Evolutionary conservation across 148 eudicot species (phyloP).

Genomic region (Tetragonia tetragonoides): DNA sequence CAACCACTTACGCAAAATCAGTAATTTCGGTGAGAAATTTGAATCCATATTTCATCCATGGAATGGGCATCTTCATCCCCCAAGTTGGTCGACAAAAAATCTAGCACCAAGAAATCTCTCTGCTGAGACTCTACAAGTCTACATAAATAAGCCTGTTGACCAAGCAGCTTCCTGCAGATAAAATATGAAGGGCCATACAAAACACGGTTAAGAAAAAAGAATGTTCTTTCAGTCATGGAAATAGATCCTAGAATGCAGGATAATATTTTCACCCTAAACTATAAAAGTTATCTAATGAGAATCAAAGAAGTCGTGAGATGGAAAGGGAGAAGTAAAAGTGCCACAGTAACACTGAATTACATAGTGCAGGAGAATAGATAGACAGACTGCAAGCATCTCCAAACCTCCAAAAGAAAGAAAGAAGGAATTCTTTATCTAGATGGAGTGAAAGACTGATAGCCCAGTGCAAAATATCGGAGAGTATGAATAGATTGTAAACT

Average conservation of each 20-base stretch:
- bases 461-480: too few species aligned
- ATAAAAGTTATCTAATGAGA: neutral
- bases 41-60: constrained; percentile 55
- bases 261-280: neutral
- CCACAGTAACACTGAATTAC: neutral
- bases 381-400: neutral
- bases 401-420: neutral
- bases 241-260: neutral
- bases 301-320: neutral
- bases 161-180: neutral
- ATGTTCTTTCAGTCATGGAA: neutral
- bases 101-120: constrained; percentile 65
- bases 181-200: neutral
- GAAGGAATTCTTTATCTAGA: neutral
- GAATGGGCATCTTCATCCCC: constrained; percentile 58
- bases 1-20: neutral
- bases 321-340: neutral
- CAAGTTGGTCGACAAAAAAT: constrained; percentile 64
- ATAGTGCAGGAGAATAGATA: neutral
- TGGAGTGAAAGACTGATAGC: too few species aligned
- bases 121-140: constrained; percentile 72
- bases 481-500: too few species aligned
- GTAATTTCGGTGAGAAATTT: constrained; percentile 56
- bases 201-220: neutral
- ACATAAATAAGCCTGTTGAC: constrained; percentile 25